Percentiles rank a stretch among this genome's conserved stretches.
phyloP scores from a whole-genome alignment of 306 rosid genomes.

The Urtica urens region DNA sequence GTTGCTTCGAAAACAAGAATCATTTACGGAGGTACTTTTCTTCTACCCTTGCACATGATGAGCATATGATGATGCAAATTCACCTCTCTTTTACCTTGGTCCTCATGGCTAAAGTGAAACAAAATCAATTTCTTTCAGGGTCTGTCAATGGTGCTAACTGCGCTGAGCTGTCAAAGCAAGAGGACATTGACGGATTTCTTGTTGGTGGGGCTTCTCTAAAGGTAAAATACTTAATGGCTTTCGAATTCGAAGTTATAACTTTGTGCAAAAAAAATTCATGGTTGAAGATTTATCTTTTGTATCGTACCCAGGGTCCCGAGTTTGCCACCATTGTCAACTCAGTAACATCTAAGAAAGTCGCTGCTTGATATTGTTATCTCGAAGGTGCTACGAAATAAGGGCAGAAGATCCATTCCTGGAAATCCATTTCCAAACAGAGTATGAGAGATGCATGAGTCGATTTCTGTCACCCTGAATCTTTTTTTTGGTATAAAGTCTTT shows the following conservation, averaged over 20 bases:
- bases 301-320: constrained; percentile 70
- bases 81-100: too few species aligned
- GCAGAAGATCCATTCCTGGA: not conserved
- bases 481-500: constrained; percentile 19
- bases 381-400: constrained; percentile 19
- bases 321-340: constrained; percentile 79
- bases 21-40: constrained; percentile 80
- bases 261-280: not conserved
- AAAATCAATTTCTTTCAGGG: constrained; percentile 36
- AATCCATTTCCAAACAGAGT: constrained; percentile 15
- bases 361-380: constrained; percentile 40
- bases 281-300: not conserved
- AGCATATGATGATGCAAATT: too few species aligned
- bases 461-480: constrained; percentile 14
- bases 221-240: constrained; percentile 30
- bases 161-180: constrained; percentile 88
- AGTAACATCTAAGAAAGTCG: constrained; percentile 84
- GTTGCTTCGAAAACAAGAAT: constrained; percentile 89
- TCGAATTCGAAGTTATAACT: not conserved
- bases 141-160: constrained; percentile 87
- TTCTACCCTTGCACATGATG: too few species aligned
- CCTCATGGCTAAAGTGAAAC: too few species aligned
- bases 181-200: constrained; percentile 95
- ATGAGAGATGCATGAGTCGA: constrained; percentile 15
- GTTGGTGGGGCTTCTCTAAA: constrained; percentile 97